phyloP scores from a whole-genome alignment of 768 basidiomycete genomes.

The Mycena pura region DNA sequence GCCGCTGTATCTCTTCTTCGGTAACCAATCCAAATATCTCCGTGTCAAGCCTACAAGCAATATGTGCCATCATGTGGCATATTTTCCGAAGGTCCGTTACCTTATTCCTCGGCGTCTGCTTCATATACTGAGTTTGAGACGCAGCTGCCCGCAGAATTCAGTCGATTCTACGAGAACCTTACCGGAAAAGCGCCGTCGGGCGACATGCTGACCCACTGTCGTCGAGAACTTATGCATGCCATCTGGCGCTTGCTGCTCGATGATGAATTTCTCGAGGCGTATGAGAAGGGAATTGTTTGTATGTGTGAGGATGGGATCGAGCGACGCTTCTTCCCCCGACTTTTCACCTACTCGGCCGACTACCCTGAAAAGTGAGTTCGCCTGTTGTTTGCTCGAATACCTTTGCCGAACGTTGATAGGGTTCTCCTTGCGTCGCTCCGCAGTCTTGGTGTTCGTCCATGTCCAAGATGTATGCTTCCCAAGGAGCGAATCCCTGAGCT shows the following conservation, averaged over 20 bases:
- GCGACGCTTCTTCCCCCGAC: conserved; percentile 36
- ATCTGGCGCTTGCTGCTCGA: conserved; percentile 37
- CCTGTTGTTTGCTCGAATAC: conserved; percentile 20
- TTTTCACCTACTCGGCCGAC: conserved; percentile 44
- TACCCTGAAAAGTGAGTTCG: conserved; percentile 44
- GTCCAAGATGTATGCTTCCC: conserved; percentile 30
- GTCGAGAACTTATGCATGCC: conserved; percentile 42
- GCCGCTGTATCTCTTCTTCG: conserved; percentile 50
- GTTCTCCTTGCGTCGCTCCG: conserved; percentile 33
- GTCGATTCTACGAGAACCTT: conserved; percentile 24
- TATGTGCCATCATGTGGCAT: conserved; percentile 42
- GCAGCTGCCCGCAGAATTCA: conserved; percentile 35
- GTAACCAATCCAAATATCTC: conserved; percentile 49
- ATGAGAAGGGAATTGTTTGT: conserved; percentile 38
- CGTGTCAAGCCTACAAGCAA: conserved; percentile 32
- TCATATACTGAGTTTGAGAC: background rate
- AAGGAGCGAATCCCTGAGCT: conserved; percentile 34
- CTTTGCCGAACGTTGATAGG: conserved; percentile 19
- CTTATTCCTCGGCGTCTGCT: too few species aligned
- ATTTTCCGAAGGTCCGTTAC: conserved; percentile 44
- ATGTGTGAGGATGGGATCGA: conserved; percentile 37
- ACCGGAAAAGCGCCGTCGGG: conserved; percentile 12
- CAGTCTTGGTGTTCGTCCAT: conserved; percentile 31
- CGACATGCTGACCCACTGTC: conserved; percentile 37
- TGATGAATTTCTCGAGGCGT: conserved; percentile 15